Evolutionary conservation across 106 monocot species (phyloP), one percentile per base, ranked within the genome.

Genomic region (Platanthera zijinensis): DNA sequence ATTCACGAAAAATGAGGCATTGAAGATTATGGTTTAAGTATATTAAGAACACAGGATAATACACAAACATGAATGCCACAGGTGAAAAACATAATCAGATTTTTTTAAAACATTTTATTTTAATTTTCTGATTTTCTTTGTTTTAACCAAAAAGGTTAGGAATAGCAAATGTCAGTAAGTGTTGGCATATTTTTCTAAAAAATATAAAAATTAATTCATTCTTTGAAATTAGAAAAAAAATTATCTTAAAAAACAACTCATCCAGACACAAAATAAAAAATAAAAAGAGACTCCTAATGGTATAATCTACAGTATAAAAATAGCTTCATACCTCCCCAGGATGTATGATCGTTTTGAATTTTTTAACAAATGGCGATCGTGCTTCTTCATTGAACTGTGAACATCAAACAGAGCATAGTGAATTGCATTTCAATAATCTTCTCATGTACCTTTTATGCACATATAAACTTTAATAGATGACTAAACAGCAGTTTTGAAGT

Each of bases 351-450:
- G 90, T 97, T 71, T 97, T 97, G 76, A 82, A 91, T 83, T 89
- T 93, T 73, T 94, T 91, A 47, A 97, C 91, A 79, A 97, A 93
- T 15, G 97, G 96, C 75, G 93, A 97, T 3, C 91, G 82, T 53
- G 93, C 84, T 91, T 97, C 96, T 88, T 93, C 96, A 72, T 93
- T 93, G 76, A 97, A 97, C 96, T 97, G 89, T 74, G 84, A 75
- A 51, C 8, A 11, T 6, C 14, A 48, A 48, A 50, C 8, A 51
- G 46, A 72, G 8, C 22, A 21, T 10, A 72, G 72, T 72, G 72
- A 72, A 19, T 51, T 46, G 10, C 22, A 50, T 50, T 39, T 39
- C 39, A 39, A 39, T 39, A 39, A 39, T 3, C 39, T 3, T 39
- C 3, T 39, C 39, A 39, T 39, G 39, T 5, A 21, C n/a, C 11